phyloP scores from a whole-genome alignment of 805 yeast species.

The Lachancea mirantina region DNA sequence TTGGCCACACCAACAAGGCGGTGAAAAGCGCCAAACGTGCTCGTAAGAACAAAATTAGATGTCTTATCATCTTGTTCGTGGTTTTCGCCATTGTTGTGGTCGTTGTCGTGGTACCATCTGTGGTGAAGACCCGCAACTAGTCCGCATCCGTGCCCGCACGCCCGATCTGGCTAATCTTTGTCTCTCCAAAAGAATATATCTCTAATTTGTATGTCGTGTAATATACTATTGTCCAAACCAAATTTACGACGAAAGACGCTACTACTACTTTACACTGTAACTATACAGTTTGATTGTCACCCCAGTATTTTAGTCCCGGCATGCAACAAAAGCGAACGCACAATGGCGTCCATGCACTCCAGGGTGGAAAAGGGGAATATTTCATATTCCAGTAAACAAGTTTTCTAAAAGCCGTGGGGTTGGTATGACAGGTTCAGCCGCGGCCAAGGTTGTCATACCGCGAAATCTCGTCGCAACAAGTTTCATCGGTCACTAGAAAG shows the following conservation, averaged over 20 bases:
- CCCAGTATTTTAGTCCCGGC: slow-evolving; percentile 31
- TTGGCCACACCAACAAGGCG: slow-evolving; percentile 88
- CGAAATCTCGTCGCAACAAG: background rate
- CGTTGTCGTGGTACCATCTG: slow-evolving; percentile 49
- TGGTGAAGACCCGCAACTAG: slow-evolving; percentile 24
- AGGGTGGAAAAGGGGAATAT: slow-evolving; percentile 33
- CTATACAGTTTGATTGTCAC: slow-evolving; percentile 14
- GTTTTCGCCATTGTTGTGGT: slow-evolving; percentile 59
- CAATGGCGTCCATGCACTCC: slow-evolving; percentile 17
- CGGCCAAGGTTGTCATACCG: slow-evolving; percentile 24
- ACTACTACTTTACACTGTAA: background rate
- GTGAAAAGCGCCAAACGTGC: slow-evolving; percentile 82
- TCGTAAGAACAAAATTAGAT: slow-evolving; percentile 86
- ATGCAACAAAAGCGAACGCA: slow-evolving; percentile 16
- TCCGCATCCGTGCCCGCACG: too few species aligned
- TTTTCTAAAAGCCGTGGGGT: slow-evolving; percentile 28
- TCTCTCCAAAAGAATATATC: background rate
- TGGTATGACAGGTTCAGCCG: slow-evolving; percentile 28
- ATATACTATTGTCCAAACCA: slow-evolving; percentile 5
- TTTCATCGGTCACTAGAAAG: slow-evolving; percentile 19
- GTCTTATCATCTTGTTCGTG: slow-evolving; percentile 55
- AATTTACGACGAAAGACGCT: slow-evolving; percentile 1
- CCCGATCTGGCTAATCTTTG: background rate
- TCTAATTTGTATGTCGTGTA: slow-evolving; percentile 4
- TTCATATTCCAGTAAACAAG: slow-evolving; percentile 31